A percentile compares a stretch with the other conserved stretches of the same genome.
Conservation (phyloP, 495 filamentous ascomycete genomes). For the Talaromyces proteolyticus region DNA sequence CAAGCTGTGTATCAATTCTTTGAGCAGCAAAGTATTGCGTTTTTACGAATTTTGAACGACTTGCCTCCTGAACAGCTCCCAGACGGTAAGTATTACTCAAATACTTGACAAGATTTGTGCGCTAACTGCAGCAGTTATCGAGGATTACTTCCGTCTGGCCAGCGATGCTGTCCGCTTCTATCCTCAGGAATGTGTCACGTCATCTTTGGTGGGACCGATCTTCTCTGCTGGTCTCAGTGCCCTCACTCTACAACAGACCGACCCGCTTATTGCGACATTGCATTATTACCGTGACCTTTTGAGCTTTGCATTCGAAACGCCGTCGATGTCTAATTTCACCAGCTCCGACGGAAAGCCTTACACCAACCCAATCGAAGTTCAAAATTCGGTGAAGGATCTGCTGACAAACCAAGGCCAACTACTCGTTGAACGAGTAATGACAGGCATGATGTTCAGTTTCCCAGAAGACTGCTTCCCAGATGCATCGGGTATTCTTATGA, state of each 20-base stretch:
- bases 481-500: slow-evolving; percentile 84
- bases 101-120: slow-evolving; percentile 5
- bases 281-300: slow-evolving; percentile 93
- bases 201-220: slow-evolving; percentile 69
- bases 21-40: slow-evolving; percentile 81
- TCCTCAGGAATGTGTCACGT: slow-evolving; percentile 72
- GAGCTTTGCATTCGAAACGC: slow-evolving; percentile 74
- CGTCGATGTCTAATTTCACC: slow-evolving; percentile 65
- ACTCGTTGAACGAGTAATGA: slow-evolving; percentile 78
- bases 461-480: slow-evolving; percentile 92
- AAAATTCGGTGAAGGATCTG: slow-evolving; percentile 64
- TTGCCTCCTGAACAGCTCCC: slow-evolving; percentile 81
- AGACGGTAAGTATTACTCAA: slow-evolving; percentile 52
- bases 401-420: slow-evolving; percentile 66
- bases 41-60: slow-evolving; percentile 84
- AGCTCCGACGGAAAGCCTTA: slow-evolving; percentile 32
- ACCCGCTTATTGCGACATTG: slow-evolving; percentile 83
- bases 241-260: slow-evolving; percentile 79
- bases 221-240: slow-evolving; percentile 82
- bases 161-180: slow-evolving; percentile 90
- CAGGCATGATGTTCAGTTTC: slow-evolving; percentile 99
- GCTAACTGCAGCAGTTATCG: slow-evolving; percentile 63
- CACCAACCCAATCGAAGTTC: slow-evolving; percentile 57
- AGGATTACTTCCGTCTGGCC: slow-evolving; percentile 94
- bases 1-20: slow-evolving; percentile 89